A percentile compares a stretch with the other conserved stretches of the same genome.
phyloP scores from a whole-genome alignment of 78 protist genomes.

The Monosiga brevicollis region DNA sequence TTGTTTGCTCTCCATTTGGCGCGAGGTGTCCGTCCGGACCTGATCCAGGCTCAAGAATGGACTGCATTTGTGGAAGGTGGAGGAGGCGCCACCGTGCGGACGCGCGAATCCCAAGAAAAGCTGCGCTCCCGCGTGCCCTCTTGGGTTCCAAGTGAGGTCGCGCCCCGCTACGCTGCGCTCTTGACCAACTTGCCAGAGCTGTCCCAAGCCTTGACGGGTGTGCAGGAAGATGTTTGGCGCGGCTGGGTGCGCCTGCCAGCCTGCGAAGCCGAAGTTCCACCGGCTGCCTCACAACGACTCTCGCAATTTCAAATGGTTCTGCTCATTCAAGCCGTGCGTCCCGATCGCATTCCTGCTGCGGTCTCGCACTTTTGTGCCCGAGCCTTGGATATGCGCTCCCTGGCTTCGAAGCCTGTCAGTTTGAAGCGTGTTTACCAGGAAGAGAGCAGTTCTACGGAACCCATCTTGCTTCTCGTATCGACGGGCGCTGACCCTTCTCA shows the following conservation, averaged over 20 bases:
- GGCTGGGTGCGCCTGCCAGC: conserved; percentile 7
- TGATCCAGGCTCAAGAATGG: not conserved
- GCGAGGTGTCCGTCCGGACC: conserved; percentile 25
- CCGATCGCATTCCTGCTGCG: conserved; percentile 58
- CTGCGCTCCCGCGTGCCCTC: conserved; percentile 9
- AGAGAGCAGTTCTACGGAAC: conserved; percentile 13
- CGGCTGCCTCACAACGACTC: not conserved
- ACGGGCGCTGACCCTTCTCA: conserved; percentile 73
- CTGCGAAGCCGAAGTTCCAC: conserved; percentile 18
- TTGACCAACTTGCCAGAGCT: not conserved
- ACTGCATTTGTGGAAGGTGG: not conserved
- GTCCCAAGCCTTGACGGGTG: not conserved
- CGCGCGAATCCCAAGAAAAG: no score
- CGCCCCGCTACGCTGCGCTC: not conserved
- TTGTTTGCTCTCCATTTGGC: conserved; percentile 47
- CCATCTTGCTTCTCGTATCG: conserved; percentile 49
- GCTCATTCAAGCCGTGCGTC: conserved; percentile 54
- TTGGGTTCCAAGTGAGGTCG: conserved; percentile 14
- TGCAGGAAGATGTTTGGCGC: conserved; percentile 22
- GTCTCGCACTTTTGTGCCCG: not conserved
- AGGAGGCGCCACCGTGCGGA: not conserved
- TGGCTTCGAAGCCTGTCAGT: not conserved
- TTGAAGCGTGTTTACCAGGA: not conserved
- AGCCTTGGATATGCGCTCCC: not conserved
- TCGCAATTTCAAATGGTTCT: conserved; percentile 43